Evolutionary conservation across 1,139 yeast genomes (phyloP).

Genomic region (Petasospora rhodanensis): DNA sequence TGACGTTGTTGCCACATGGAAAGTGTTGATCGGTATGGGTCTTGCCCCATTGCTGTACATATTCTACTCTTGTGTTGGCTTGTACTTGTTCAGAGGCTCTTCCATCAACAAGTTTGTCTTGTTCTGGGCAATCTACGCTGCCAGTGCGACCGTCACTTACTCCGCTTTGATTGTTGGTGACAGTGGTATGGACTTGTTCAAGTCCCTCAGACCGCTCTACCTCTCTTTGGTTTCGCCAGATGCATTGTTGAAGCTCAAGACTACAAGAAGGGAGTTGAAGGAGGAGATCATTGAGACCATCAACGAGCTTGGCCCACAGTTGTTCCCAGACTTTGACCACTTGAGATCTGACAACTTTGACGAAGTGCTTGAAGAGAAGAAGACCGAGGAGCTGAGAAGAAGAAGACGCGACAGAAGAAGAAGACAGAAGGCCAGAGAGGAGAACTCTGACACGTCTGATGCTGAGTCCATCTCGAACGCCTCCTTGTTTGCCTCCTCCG

Average conservation of each 20-base stretch:
- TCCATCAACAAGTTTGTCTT: slow-evolving; percentile 25
- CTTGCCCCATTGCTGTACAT: slow-evolving; percentile 82
- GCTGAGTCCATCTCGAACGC: slow-evolving; percentile 22
- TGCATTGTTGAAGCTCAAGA: slow-evolving; percentile 52
- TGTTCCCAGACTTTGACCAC: slow-evolving; percentile 73
- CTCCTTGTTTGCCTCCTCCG: slow-evolving; percentile 24
- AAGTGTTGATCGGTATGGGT: slow-evolving; percentile 82
- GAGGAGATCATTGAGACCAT: slow-evolving; percentile 61
- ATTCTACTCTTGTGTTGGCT: slow-evolving; percentile 59
- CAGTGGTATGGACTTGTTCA: slow-evolving; percentile 83
- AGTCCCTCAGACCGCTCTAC: slow-evolving; percentile 78
- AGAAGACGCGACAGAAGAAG: slow-evolving; percentile 35
- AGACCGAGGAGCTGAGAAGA: slow-evolving; percentile 49
- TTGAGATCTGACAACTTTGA: slow-evolving; percentile 38
- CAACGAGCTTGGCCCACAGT: slow-evolving; percentile 67
- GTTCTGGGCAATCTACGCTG: slow-evolving; percentile 29
- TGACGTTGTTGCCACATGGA: slow-evolving; percentile 96
- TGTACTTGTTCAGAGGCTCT: slow-evolving; percentile 26
- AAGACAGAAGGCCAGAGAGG: slow-evolving; percentile 25
- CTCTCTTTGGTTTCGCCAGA: slow-evolving; percentile 58
- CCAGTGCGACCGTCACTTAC: slow-evolving; percentile 68
- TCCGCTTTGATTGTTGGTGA: slow-evolving; percentile 90
- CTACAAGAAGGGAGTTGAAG: slow-evolving; percentile 50
- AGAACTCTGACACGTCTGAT: slow-evolving; percentile 19
- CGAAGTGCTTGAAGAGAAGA: slow-evolving; percentile 53